Percentiles rank a stretch among this genome's conserved stretches.
Evolutionary conservation across 768 basidiomycete species (phyloP).

Genomic region (Paxillus involutus): DNA sequence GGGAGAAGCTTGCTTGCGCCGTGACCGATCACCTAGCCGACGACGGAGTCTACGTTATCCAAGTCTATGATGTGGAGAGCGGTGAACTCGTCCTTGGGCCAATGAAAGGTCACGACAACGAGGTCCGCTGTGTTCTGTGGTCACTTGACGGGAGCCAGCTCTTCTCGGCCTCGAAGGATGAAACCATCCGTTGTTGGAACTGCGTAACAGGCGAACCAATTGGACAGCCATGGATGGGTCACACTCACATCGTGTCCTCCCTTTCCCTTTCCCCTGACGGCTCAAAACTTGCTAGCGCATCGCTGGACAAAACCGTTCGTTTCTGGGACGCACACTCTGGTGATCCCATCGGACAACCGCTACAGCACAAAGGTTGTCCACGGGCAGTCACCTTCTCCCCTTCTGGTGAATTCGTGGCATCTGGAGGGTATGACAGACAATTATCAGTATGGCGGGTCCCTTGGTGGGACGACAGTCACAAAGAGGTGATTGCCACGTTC

Average conservation of each 20-base stretch:
- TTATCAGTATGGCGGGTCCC: too few relatives aligned
- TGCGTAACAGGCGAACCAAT: neutral
- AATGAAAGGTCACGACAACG: neutral
- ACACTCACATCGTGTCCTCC: neutral
- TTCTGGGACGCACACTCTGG: slow-evolving; percentile 8
- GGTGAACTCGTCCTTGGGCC: neutral
- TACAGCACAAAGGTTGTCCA: neutral
- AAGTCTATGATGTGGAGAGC: neutral
- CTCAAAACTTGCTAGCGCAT: slow-evolving; percentile 8
- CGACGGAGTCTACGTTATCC: neutral
- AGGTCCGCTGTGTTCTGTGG: neutral
- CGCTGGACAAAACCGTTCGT: slow-evolving; percentile 1
- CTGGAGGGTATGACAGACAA: too few relatives aligned
- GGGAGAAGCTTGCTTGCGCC: slow-evolving; percentile 3
- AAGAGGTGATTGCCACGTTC: too few relatives aligned
- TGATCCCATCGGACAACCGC: neutral
- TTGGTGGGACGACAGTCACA: too few relatives aligned
- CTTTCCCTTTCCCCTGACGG: slow-evolving; percentile 6
- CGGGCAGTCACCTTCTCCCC: neutral
- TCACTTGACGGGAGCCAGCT: slow-evolving; percentile 2
- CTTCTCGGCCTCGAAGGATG: neutral
- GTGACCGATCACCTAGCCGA: too few relatives aligned
- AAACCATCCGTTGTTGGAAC: slow-evolving; percentile 12
- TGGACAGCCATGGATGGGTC: neutral
- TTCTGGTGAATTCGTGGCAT: too few relatives aligned